Percentiles rank a stretch among this genome's conserved stretches.
These are phyloP conservation scores for Zoysia matrella DNA, from an alignment of 202 grass and related monocot genomes.

Conservation along the genomic window DNA sequence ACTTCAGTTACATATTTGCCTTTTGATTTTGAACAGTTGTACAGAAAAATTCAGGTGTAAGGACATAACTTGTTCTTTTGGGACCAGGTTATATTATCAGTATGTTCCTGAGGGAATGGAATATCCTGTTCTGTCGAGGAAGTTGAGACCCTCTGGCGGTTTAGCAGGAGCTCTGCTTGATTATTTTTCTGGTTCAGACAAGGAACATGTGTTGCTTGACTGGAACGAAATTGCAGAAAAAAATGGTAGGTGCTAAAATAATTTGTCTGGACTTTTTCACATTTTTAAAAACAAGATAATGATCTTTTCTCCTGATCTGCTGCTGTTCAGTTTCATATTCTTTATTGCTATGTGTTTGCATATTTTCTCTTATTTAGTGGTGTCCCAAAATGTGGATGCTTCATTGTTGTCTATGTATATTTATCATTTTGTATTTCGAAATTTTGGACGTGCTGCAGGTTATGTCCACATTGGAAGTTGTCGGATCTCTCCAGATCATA, in stretches of 20 bases:
- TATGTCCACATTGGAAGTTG: slow-evolving; percentile 96
- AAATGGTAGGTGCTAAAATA: slow-evolving; percentile 57
- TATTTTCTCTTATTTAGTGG: slow-evolving; percentile 30
- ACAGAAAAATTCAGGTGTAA: slow-evolving; percentile 16
- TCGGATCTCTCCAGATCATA: slow-evolving; percentile 88
- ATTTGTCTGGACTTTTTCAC: background rate
- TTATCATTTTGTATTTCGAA: slow-evolving; percentile 28
- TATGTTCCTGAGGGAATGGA: slow-evolving; percentile 84
- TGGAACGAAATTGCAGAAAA: slow-evolving; percentile 87
- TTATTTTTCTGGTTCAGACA: slow-evolving; percentile 55
- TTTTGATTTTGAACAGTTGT: background rate
- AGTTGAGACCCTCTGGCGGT: slow-evolving; percentile 46
- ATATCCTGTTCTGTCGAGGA: slow-evolving; percentile 81
- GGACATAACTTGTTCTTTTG: slow-evolving; percentile 13
- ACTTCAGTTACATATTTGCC: background rate
- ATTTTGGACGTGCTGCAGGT: slow-evolving; percentile 59
- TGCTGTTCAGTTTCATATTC: slow-evolving; percentile 1
- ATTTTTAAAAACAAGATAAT: slow-evolving; percentile 14
- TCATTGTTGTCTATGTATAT: slow-evolving; percentile 17
- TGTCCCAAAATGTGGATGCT: background rate
- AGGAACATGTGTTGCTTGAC: slow-evolving; percentile 85
- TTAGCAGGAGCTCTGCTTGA: slow-evolving; percentile 52
- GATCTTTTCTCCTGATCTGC: background rate
- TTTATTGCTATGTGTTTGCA: slow-evolving; percentile 24
- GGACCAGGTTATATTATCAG: slow-evolving; percentile 81